Base-by-base conservation (phyloP, 176 grass and related monocot genomes). In the Microstegium vimineum region DNA sequence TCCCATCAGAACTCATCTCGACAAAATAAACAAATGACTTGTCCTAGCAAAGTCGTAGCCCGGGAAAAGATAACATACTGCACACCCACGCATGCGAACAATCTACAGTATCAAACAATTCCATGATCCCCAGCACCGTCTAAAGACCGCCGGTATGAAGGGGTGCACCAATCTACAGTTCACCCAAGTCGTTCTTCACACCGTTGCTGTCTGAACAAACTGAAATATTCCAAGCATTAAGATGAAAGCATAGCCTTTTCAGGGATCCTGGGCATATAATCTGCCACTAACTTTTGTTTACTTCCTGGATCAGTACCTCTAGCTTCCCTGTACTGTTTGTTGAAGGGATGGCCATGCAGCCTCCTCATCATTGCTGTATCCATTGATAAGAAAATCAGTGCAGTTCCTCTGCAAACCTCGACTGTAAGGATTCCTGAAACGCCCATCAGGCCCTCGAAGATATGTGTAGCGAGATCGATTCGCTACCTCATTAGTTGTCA, bases 381-480 rank as follows among this genome's bases (percentile, higher is more conserved):
- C 89, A 66, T 83, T 79, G 56, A 94, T 52, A 77, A 90, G 75
- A 64, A 99, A 99, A 80, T 99, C 87, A 4, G 73, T 49, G 38
- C 96, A 95, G 76, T 95, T 99, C 80, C 81, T 90, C 75, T 16
- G 34, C 49, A 84, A 95, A 23, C 93, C 91, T 74, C 79, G 85
- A 83, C 88, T 87, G 75, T 95, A 99, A 66, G 96, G 93, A 90
- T 99, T 93, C 59, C 93, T 84, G 89, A 98, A 98, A 33, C 73
- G 92, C 9, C 95, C 95, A 18, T 98, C 90, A 64, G 85, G 85
- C 43, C 89, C 95, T 30, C 75, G 84, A 61, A 98, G 95, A 87
- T 98, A 98, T 1, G 92, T 57, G 23, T 98, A 99, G 16, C 93
- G 92, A 57, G 77, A 83, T 43, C 83, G 77, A 45, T 99, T 99